Conservation (phyloP, 257 asterid genomes). For the Solanum neorickii region DNA sequence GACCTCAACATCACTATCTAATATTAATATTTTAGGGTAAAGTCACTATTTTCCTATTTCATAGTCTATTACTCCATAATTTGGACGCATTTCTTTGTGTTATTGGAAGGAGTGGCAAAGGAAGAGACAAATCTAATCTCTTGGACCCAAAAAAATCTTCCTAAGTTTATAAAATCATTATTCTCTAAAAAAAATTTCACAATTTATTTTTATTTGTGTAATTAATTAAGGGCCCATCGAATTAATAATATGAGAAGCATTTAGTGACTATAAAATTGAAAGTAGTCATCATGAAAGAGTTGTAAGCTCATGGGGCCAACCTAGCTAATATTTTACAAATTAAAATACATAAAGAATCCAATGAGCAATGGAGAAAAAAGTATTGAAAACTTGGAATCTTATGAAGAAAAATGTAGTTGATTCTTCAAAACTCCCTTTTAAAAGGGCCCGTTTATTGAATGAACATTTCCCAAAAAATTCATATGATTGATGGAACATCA, state of each 20-base stretch:
- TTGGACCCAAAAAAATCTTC: constrained; percentile 35
- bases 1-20: constrained; percentile 32
- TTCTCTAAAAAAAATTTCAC: background rate
- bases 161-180: background rate
- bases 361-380: background rate
- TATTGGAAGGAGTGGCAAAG: constrained; percentile 24
- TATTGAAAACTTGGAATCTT: background rate
- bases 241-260: background rate
- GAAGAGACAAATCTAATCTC: constrained; percentile 25
- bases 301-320: background rate
- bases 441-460: background rate
- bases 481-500: background rate
- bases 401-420: background rate
- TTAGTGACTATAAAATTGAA: background rate
- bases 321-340: background rate
- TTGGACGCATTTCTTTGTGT: constrained; percentile 10
- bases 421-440: background rate
- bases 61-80: constrained; percentile 33
- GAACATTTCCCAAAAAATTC: background rate
- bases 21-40: background rate
- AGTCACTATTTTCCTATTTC: background rate
- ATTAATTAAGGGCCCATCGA: background rate
- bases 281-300: background rate
- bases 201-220: background rate
- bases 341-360: background rate